Evolutionary conservation across 352 stramenopile species (phyloP).

Genomic region (Elongisporangium anandrum): DNA sequence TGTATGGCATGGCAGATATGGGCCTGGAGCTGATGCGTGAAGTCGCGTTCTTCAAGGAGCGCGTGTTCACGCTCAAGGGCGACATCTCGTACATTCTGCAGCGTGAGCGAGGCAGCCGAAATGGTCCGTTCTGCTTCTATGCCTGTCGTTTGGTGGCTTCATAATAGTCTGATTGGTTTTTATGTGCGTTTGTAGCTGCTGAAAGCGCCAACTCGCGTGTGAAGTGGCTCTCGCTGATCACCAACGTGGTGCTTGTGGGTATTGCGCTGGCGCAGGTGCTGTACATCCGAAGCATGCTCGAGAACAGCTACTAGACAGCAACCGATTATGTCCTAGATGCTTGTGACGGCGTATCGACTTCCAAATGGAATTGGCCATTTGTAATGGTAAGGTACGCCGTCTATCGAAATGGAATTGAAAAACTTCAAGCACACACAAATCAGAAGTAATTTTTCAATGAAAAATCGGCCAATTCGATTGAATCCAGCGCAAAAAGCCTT

Average conservation of each 20-base stretch:
- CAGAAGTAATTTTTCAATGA: neutral
- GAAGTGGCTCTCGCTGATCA: constrained; percentile 80
- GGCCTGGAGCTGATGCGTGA: constrained; percentile 81
- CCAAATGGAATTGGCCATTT: too few species aligned
- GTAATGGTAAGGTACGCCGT: too few species aligned
- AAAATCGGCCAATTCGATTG: neutral
- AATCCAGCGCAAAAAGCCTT: neutral
- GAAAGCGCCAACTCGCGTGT: constrained; percentile 78
- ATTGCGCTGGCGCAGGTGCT: constrained; percentile 80
- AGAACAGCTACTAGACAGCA: constrained; percentile 54
- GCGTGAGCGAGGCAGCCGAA: constrained; percentile 66
- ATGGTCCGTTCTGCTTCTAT: constrained; percentile 27
- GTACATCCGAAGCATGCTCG: constrained; percentile 81
- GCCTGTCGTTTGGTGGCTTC: neutral
- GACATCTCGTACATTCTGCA: constrained; percentile 82
- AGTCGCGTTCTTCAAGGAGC: constrained; percentile 74
- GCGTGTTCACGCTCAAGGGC: constrained; percentile 68
- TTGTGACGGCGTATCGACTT: too few species aligned
- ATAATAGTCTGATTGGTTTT: constrained; percentile 7
- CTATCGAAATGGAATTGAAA: neutral
- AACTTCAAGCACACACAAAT: neutral
- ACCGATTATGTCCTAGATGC: too few species aligned
- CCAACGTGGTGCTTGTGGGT: constrained; percentile 68
- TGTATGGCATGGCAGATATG: constrained; percentile 28
- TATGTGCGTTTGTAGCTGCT: constrained; percentile 32